Evolutionary conservation across 176 grass and related monocot species (phyloP).

Genomic region (Dendrocalamus sinicus): DNA sequence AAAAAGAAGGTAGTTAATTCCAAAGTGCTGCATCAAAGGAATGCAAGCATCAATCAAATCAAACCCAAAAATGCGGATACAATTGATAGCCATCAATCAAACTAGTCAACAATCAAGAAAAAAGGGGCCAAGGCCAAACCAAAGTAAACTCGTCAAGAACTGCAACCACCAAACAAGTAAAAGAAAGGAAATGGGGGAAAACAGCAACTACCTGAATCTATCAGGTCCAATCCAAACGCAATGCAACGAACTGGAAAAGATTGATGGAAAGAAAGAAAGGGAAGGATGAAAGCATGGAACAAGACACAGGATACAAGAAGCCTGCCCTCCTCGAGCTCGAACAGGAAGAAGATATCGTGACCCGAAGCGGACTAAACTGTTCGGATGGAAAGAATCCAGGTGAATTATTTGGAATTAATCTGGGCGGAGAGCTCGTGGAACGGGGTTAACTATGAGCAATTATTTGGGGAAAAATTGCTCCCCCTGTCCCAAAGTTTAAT

Average conservation of each 20-base stretch:
- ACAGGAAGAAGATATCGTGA: neutral
- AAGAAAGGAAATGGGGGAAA: neutral
- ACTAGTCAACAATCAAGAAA: neutral
- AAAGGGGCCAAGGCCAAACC: neutral
- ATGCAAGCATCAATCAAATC: slow-evolving; percentile 17
- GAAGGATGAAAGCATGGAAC: neutral
- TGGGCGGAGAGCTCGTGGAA: neutral
- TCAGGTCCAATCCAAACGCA: neutral
- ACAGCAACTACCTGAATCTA: slow-evolving; percentile 36
- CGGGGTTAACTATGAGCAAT: neutral
- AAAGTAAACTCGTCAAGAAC: slow-evolving; percentile 37
- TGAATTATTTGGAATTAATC: neutral
- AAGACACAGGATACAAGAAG: slow-evolving; percentile 31
- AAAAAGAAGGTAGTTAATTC: neutral
- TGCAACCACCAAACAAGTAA: neutral
- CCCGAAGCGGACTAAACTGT: slow-evolving; percentile 44
- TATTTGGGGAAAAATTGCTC: no score
- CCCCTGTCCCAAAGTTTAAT: no score
- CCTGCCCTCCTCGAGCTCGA: slow-evolving; percentile 4
- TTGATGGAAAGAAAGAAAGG: neutral
- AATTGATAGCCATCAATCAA: neutral
- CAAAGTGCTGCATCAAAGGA: neutral
- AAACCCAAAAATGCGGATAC: neutral
- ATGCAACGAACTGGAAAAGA: slow-evolving; percentile 26
- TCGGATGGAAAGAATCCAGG: neutral